phyloP scores from a whole-genome alignment of 768 basidiomycete genomes.

The Termitomyces sp. region DNA sequence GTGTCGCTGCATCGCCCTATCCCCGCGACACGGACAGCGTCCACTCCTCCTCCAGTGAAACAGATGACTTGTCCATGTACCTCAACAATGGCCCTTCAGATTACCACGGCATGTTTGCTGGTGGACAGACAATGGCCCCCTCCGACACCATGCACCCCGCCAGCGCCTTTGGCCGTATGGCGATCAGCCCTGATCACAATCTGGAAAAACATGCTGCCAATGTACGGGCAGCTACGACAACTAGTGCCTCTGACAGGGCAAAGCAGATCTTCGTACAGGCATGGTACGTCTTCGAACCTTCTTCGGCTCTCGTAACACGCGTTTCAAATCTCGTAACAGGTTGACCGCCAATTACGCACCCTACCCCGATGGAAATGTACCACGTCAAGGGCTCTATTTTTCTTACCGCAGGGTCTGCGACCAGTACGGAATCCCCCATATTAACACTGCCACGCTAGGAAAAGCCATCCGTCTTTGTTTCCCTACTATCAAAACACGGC shows the following conservation, averaged over 20 bases:
- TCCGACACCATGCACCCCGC: slow-evolving; percentile 56
- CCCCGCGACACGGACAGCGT: slow-evolving; percentile 82
- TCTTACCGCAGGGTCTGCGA: slow-evolving; percentile 89
- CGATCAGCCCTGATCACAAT: slow-evolving; percentile 68
- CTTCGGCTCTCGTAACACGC: neutral
- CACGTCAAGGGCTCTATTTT: slow-evolving; percentile 90
- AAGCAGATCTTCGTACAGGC: slow-evolving; percentile 93
- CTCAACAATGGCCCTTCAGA: slow-evolving; percentile 50
- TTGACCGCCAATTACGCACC: slow-evolving; percentile 85
- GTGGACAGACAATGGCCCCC: slow-evolving; percentile 39
- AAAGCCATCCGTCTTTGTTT: slow-evolving; percentile 93
- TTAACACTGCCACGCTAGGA: slow-evolving; percentile 93
- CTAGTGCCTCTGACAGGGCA: slow-evolving; percentile 85
- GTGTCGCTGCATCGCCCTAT: slow-evolving; percentile 79
- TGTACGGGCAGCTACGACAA: slow-evolving; percentile 84
- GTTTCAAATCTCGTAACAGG: slow-evolving; percentile 34
- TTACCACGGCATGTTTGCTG: slow-evolving; percentile 62
- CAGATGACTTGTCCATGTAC: slow-evolving; percentile 83
- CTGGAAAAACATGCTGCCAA: slow-evolving; percentile 85
- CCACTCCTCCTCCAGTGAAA: slow-evolving; percentile 83
- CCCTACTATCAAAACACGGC: slow-evolving; percentile 91
- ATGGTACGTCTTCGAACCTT: slow-evolving; percentile 49
- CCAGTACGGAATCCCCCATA: slow-evolving; percentile 88
- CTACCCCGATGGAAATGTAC: slow-evolving; percentile 89
- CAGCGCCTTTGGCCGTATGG: slow-evolving; percentile 75